Conservation (phyloP, 176 grass and related monocot genomes). For the Triticum turgidum region DNA sequence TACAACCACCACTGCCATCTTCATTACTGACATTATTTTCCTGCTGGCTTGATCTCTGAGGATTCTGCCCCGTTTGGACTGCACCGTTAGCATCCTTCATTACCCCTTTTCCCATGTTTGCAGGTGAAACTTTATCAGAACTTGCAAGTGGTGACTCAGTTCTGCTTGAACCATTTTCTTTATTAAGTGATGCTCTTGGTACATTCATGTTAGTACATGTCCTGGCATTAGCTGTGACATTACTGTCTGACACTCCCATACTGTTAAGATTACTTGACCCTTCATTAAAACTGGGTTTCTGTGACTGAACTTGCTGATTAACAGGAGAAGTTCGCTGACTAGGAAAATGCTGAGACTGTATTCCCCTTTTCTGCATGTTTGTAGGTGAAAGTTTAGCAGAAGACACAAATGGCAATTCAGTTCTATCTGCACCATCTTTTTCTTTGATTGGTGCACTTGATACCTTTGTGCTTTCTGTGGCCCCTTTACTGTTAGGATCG, state of each 20-base stretch:
- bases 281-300: conserved; percentile 4
- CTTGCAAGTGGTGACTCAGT: conserved; percentile 21
- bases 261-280: not conserved
- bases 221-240: conserved; percentile 15
- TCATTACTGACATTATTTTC: conserved; percentile 42
- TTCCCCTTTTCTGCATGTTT: conserved; percentile 16
- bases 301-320: conserved; percentile 8
- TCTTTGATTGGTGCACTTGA: not conserved
- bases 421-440: conserved; percentile 8
- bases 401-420: conserved; percentile 23
- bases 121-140: conserved; percentile 30
- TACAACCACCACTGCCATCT: conserved; percentile 32
- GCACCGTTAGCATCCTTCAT: conserved; percentile 22
- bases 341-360: not conserved
- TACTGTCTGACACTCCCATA: conserved; percentile 10
- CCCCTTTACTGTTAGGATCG: not conserved
- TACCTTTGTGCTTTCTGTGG: conserved; percentile 24
- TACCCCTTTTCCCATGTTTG: conserved; percentile 21
- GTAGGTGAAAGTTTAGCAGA: conserved; percentile 28
- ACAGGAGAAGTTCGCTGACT: not conserved
- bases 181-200: not conserved
- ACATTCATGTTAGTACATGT: conserved; percentile 35
- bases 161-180: conserved; percentile 1
- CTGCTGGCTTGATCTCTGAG: conserved; percentile 37
- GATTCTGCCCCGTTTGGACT: conserved; percentile 7